phyloP scores from a whole-genome alignment of 1,284 basidiomycete genomes.

The Irpex lacteus region DNA sequence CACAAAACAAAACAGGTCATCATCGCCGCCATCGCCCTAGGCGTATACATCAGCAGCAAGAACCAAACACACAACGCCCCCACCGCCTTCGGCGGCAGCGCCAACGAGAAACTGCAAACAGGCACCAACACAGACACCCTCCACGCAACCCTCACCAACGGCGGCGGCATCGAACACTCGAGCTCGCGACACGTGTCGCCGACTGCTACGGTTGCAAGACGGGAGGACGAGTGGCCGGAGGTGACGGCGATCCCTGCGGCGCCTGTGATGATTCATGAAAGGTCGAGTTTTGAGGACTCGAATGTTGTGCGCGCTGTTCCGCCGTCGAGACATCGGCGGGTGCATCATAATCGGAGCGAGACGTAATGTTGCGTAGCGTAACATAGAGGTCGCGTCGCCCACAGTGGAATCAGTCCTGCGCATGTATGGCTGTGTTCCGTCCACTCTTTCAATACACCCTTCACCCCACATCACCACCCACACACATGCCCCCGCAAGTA shows the following conservation, averaged over 20 bases:
- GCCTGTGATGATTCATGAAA: neutral
- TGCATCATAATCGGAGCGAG: constrained; percentile 7
- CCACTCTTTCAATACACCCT: constrained; percentile 8
- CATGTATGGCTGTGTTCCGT: constrained; percentile 9
- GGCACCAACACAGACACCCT: constrained; percentile 16
- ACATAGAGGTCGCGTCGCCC: neutral
- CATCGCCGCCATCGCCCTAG: constrained; percentile 54
- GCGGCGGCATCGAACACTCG: constrained; percentile 5
- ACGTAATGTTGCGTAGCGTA: neutral
- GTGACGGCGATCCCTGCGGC: constrained; percentile 1
- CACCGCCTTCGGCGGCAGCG: constrained; percentile 64
- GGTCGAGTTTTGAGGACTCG: constrained; percentile 8
- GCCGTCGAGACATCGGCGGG: constrained; percentile 13
- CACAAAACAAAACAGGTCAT: constrained; percentile 34
- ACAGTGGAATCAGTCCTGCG: neutral
- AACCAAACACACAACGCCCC: constrained; percentile 46
- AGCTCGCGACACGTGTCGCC: constrained; percentile 37
- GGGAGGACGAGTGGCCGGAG: constrained; percentile 11
- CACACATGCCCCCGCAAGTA: neutral
- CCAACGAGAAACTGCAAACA: constrained; percentile 37
- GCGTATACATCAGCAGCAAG: constrained; percentile 57
- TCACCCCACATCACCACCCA: constrained; percentile 7
- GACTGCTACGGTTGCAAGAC: constrained; percentile 45
- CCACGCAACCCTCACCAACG: constrained; percentile 16
- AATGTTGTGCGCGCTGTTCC: constrained; percentile 9